A percentile compares a stretch with the other conserved stretches of the same genome.
Conservation (phyloP, 257 asterid genomes). For the Mitragyna speciosa region DNA sequence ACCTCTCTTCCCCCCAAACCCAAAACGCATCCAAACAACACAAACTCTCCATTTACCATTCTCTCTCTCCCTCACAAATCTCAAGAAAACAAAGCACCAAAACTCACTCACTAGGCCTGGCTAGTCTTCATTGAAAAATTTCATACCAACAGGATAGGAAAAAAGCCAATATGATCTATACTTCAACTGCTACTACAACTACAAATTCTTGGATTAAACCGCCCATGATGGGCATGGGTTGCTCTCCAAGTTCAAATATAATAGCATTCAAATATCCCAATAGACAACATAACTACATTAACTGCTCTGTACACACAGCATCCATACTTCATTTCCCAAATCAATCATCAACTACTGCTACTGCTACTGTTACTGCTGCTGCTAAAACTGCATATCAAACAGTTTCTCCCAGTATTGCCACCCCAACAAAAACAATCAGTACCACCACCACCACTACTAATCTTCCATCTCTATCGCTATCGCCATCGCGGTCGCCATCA, state of each 20-base stretch:
- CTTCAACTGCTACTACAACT: slow-evolving; percentile 16
- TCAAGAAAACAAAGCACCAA: not conserved
- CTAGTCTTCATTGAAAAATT: too few species aligned
- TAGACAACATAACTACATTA: slow-evolving; percentile 15
- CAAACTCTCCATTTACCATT: slow-evolving; percentile 16
- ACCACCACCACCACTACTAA: slow-evolving; percentile 5
- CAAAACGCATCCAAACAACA: slow-evolving; percentile 17
- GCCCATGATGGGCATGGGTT: slow-evolving; percentile 11
- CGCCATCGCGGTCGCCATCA: slow-evolving; percentile 9
- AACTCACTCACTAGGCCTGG: not conserved
- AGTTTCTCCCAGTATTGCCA: slow-evolving; percentile 9
- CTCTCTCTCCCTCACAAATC: not conserved
- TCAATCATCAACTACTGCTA: slow-evolving; percentile 23
- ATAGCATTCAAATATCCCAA: slow-evolving; percentile 20
- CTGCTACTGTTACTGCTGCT: slow-evolving; percentile 5
- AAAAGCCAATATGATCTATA: slow-evolving; percentile 45
- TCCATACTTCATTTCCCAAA: slow-evolving; percentile 54
- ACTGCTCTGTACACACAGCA: slow-evolving; percentile 60
- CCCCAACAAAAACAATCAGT: not conserved
- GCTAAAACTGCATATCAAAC: slow-evolving; percentile 21
- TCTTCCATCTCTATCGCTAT: not conserved
- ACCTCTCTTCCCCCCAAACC: slow-evolving; percentile 22
- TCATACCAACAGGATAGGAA: slow-evolving; percentile 29
- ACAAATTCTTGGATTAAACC: slow-evolving; percentile 45
- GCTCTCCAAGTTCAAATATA: slow-evolving; percentile 18